Percentiles rank a stretch among this genome's conserved stretches.
Conservation (phyloP, 2,329 filamentous ascomycete genomes). For the Xylariaceae sp. region DNA sequence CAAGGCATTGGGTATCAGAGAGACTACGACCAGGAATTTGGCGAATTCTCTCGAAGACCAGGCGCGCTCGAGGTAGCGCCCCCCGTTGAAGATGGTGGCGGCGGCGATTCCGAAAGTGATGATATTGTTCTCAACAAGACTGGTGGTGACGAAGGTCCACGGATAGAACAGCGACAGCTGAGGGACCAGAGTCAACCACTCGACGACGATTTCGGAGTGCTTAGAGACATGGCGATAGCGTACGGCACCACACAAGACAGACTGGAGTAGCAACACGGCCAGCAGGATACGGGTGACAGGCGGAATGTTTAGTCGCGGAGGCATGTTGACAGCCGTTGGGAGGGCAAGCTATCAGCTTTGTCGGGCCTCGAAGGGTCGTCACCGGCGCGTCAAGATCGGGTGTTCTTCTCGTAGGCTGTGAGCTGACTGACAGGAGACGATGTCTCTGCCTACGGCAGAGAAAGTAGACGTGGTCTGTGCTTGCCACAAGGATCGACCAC, state of each 20-base stretch:
- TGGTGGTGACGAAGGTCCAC: constrained; percentile 83
- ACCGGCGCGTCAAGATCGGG: no score
- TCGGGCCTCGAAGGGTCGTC: no score
- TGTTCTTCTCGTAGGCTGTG: no score
- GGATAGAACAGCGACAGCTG: constrained; percentile 78
- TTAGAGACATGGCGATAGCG: constrained; percentile 62
- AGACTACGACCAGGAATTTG: constrained; percentile 75
- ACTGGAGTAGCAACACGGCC: constrained; percentile 66
- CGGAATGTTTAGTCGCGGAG: constrained; percentile 81
- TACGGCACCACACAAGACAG: constrained; percentile 73
- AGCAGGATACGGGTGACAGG: constrained; percentile 82
- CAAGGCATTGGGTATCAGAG: constrained; percentile 72
- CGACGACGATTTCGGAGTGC: constrained; percentile 61
- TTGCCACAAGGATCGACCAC: no score
- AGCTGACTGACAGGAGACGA: no score
- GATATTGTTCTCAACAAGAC: constrained; percentile 87
- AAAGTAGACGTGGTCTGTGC: no score
- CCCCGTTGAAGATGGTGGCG: constrained; percentile 80
- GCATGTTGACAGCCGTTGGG: constrained; percentile 54
- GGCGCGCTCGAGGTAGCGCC: constrained; percentile 88
- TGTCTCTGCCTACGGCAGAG: no score
- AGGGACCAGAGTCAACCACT: constrained; percentile 83
- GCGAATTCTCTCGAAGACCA: constrained; percentile 90
- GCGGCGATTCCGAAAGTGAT: constrained; percentile 74
- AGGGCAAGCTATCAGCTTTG: no score